phyloP scores from a whole-genome alignment of 1,284 basidiomycete genomes.

The Moesziomyces antarcticus region DNA sequence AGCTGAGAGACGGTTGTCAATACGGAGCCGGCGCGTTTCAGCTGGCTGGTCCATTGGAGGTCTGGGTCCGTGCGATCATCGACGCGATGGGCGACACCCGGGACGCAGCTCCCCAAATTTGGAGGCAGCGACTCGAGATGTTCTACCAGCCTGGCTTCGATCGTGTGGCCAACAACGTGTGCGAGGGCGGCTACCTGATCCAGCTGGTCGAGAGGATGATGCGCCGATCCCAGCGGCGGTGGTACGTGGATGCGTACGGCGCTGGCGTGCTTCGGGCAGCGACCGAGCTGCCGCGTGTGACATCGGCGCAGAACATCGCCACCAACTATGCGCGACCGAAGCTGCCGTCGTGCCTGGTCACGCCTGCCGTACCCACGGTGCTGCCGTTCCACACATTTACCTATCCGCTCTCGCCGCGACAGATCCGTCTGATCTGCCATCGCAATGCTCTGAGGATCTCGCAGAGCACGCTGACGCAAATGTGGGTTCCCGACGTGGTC shows the following conservation, averaged over 20 bases:
- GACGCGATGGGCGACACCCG: slow-evolving; percentile 42
- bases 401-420: slow-evolving; percentile 72
- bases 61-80: slow-evolving; percentile 72
- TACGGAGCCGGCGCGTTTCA: slow-evolving; percentile 70
- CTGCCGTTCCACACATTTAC: slow-evolving; percentile 76
- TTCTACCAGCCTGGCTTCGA: slow-evolving; percentile 68
- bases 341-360: slow-evolving; percentile 69
- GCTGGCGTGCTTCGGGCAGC: slow-evolving; percentile 3
- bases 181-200: slow-evolving; percentile 73
- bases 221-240: slow-evolving; percentile 71
- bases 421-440: slow-evolving; percentile 74
- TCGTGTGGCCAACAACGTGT: slow-evolving; percentile 62
- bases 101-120: slow-evolving; percentile 66
- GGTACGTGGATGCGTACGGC: slow-evolving; percentile 71
- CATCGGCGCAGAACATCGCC: slow-evolving; percentile 14
- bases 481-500: slow-evolving; percentile 72
- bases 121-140: slow-evolving; percentile 69
- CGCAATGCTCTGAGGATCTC: slow-evolving; percentile 74
- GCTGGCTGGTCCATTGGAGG: slow-evolving; percentile 67
- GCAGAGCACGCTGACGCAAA: slow-evolving; percentile 71
- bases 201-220: slow-evolving; percentile 73
- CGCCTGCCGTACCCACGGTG: slow-evolving; percentile 72
- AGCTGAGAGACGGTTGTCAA: slow-evolving; percentile 70
- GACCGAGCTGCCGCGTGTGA: slow-evolving; percentile 26
- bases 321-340: slow-evolving; percentile 64